phyloP scores from a whole-genome alignment of 371 early-diverging fungal genomes.

The Coemansia sp. region DNA sequence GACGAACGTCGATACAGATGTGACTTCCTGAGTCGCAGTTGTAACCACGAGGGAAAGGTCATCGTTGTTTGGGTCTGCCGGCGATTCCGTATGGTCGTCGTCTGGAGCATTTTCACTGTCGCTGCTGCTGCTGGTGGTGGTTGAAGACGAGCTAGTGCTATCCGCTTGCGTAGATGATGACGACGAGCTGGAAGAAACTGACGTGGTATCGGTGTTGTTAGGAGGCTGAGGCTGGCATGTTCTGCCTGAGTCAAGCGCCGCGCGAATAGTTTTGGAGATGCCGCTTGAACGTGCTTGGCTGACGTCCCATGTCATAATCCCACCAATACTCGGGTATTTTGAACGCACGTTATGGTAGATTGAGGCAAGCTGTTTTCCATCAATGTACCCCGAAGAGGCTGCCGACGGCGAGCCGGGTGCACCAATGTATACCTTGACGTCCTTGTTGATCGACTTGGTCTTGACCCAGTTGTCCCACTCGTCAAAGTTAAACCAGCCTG shows the following conservation, averaged over 20 bases:
- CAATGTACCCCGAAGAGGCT: constrained; percentile 62
- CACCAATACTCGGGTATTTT: constrained; percentile 57
- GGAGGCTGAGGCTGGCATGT: not conserved
- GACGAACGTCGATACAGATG: constrained; percentile 6
- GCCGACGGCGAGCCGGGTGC: constrained; percentile 60
- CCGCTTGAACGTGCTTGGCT: constrained; percentile 28
- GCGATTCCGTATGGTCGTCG: not conserved
- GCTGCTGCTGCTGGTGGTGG: not conserved
- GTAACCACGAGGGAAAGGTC: not conserved
- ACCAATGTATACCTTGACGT: constrained; percentile 61
- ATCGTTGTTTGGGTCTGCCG: not conserved
- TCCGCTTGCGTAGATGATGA: not conserved
- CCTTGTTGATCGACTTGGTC: constrained; percentile 56
- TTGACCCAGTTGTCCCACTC: constrained; percentile 68
- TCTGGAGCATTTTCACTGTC: not conserved
- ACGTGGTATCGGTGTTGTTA: not conserved
- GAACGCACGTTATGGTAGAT: constrained; percentile 51
- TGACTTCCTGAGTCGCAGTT: constrained; percentile 5
- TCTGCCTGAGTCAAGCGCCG: constrained; percentile 6
- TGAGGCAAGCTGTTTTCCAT: constrained; percentile 8
- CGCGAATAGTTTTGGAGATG: constrained; percentile 1
- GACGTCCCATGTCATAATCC: constrained; percentile 69
- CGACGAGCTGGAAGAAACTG: no score
- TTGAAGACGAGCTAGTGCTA: not conserved
- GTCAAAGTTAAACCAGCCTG: constrained; percentile 57